Evolutionary conservation across 176 grass and related monocot genomes (phyloP).

Genomic region (sorghum (Sorghum bicolor)): DNA sequence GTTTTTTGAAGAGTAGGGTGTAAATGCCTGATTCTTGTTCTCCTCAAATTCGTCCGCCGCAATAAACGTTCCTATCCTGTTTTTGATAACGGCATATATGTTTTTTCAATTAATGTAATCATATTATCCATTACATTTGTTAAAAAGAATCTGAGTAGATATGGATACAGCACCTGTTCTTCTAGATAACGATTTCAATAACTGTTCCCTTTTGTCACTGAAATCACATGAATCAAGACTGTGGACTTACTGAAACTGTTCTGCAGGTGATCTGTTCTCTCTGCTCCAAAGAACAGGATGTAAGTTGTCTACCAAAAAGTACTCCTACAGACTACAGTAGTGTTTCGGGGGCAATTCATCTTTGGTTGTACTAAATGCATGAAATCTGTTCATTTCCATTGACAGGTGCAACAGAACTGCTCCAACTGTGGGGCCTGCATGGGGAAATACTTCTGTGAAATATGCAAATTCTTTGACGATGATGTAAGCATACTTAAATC

Average conservation of each 20-base stretch:
- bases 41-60: background rate
- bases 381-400: background rate
- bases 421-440: constrained; percentile 67
- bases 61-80: background rate
- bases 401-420: constrained; percentile 72
- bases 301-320: constrained; percentile 39
- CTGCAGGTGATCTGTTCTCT: constrained; percentile 82
- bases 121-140: background rate
- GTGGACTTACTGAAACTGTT: constrained; percentile 21
- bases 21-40: background rate
- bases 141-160: background rate
- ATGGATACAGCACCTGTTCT: background rate
- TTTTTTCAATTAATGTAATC: background rate
- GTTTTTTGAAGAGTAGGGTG: background rate
- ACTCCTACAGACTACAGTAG: background rate
- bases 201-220: background rate
- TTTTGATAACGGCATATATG: background rate
- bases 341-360: background rate
- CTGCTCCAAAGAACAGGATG: constrained; percentile 78
- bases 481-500: constrained; percentile 41
- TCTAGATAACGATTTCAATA: background rate
- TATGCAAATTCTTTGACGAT: constrained; percentile 92
- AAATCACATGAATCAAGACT: constrained; percentile 2
- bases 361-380: background rate
- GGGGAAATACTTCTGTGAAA: constrained; percentile 69